A percentile compares a stretch with the other conserved stretches of the same genome.
Conservation (phyloP, 2,329 filamentous ascomycete species). For the Eutypa lata region DNA sequence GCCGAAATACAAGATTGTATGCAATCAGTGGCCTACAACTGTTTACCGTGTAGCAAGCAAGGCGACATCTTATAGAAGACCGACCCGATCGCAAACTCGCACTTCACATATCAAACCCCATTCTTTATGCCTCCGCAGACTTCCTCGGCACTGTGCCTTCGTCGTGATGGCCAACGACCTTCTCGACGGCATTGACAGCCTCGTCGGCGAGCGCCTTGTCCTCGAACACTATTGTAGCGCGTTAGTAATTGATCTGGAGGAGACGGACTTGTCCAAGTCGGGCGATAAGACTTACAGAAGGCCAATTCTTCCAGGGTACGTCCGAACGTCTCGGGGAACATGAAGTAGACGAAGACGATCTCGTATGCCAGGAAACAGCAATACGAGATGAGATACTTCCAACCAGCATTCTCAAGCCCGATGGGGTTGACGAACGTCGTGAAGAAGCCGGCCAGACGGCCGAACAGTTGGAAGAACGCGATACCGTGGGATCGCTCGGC, state of each 20-base stretch:
- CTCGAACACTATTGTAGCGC: slow-evolving; percentile 32
- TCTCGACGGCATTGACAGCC: slow-evolving; percentile 38
- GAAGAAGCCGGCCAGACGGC: slow-evolving; percentile 38
- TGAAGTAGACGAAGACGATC: slow-evolving; percentile 63
- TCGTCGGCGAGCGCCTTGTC: slow-evolving; percentile 35
- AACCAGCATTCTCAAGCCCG: slow-evolving; percentile 35
- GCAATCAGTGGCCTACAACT: too few species aligned
- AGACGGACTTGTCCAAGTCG: not conserved
- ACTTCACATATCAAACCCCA: not conserved
- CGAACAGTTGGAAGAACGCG: slow-evolving; percentile 54
- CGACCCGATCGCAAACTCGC: not conserved
- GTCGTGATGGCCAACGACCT: slow-evolving; percentile 24
- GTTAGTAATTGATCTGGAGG: slow-evolving; percentile 8
- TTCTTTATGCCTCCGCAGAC: not conserved
- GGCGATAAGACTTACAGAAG: slow-evolving; percentile 32
- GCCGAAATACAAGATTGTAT: too few species aligned
- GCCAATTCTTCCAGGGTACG: slow-evolving; percentile 69
- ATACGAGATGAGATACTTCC: slow-evolving; percentile 43
- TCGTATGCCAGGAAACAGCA: slow-evolving; percentile 41
- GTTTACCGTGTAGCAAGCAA: too few species aligned
- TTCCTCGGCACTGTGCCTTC: not conserved
- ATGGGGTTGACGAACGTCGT: slow-evolving; percentile 44
- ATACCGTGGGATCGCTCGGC: slow-evolving; percentile 56
- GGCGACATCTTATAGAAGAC: not conserved
- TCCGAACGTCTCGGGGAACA: slow-evolving; percentile 83